Conservation (phyloP, 257 asterid genomes). For the Solanum ahanhuiri region DNA sequence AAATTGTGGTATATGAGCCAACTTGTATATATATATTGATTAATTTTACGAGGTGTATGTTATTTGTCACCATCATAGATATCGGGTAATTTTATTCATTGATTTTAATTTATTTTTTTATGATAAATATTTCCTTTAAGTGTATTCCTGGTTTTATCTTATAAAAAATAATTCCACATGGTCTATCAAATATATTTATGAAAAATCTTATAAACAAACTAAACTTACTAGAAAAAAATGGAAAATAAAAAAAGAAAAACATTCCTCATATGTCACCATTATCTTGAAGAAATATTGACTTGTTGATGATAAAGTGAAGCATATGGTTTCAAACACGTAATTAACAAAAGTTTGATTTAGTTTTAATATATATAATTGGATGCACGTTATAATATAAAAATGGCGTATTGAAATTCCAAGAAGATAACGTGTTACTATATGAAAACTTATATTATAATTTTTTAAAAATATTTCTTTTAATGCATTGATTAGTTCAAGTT, state of each 20-base stretch:
- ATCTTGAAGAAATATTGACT: neutral
- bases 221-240: neutral
- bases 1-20: neutral
- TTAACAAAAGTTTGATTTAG: neutral
- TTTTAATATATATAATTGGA: neutral
- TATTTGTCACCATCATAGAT: neutral
- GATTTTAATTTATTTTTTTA: neutral
- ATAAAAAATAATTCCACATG: neutral
- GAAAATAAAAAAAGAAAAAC: neutral
- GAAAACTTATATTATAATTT: neutral
- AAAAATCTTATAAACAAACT: neutral
- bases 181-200: neutral
- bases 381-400: neutral
- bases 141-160: neutral
- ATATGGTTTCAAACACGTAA: neutral
- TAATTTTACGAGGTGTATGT: neutral
- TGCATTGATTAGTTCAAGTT: neutral
- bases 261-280: neutral
- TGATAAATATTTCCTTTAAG: neutral
- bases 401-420: neutral
- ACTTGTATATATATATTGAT: neutral
- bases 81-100: neutral
- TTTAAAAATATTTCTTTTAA: neutral
- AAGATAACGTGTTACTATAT: neutral
- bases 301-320: neutral